Conservation (phyloP, 192 early-diverging fungal genomes). For the Haplosporangium gracile region DNA sequence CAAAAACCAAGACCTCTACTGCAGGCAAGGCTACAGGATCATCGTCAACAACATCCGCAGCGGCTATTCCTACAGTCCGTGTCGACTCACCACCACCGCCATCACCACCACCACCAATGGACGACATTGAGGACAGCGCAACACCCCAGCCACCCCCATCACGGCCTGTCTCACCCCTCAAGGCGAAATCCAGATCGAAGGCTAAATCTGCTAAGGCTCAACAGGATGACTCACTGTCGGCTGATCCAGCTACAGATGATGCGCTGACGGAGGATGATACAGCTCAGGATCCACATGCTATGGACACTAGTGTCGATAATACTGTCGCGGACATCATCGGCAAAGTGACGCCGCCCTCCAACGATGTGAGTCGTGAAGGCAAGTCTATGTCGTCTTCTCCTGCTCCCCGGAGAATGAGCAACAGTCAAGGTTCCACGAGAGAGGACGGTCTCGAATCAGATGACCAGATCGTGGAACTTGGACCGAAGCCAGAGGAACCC, state of each 20-base stretch:
- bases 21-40: not conserved
- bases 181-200: conserved; percentile 23
- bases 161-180: conserved; percentile 24
- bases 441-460: not conserved
- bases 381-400: not conserved
- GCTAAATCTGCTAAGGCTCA: not conserved
- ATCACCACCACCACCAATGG: conserved; percentile 18
- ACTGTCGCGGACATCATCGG: not conserved
- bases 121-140: conserved; percentile 11
- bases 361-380: not conserved
- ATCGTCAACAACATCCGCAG: conserved; percentile 4
- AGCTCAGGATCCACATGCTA: not conserved
- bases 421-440: not conserved
- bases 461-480: not conserved
- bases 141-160: conserved; percentile 22
- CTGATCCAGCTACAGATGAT: not conserved
- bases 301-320: not conserved
- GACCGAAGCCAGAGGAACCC: conserved; percentile 29
- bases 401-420: not conserved
- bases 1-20: not conserved
- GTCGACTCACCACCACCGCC: conserved; percentile 32
- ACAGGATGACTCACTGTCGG: not conserved
- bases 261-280: not conserved
- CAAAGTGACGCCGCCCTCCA: not conserved
- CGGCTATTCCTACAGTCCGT: conserved; percentile 24